Evolutionary conservation across 139 green algal genomes (phyloP).

Genomic region (Pedinophyceae sp.): DNA sequence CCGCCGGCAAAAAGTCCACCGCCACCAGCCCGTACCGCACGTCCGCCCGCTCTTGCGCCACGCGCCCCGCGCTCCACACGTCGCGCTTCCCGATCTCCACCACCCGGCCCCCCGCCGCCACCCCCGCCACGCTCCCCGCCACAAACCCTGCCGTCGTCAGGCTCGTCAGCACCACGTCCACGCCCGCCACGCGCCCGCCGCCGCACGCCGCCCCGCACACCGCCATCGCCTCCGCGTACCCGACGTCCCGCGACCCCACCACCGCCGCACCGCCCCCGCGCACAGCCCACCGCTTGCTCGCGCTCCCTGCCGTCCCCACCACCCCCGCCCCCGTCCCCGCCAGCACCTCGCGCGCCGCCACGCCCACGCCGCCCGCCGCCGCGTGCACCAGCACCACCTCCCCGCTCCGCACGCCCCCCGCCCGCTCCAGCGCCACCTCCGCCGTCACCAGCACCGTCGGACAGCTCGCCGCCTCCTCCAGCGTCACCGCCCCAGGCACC

Average conservation of each 20-base stretch:
- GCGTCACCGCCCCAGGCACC: not conserved
- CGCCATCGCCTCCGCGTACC: constrained; percentile 39
- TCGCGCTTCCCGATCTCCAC: constrained; percentile 82
- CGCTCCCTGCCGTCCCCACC: constrained; percentile 47
- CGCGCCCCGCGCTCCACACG: constrained; percentile 47
- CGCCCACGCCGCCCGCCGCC: constrained; percentile 41
- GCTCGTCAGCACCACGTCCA: constrained; percentile 12
- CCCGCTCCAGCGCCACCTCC: not conserved
- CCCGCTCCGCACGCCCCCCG: constrained; percentile 8
- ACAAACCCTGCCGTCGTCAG: constrained; percentile 82
- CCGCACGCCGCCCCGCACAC: not conserved
- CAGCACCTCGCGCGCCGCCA: constrained; percentile 45
- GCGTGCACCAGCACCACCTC: constrained; percentile 38
- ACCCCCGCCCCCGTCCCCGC: constrained; percentile 15
- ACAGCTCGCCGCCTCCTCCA: constrained; percentile 2
- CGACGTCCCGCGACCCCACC: constrained; percentile 29
- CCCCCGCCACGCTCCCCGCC: constrained; percentile 35
- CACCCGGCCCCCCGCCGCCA: constrained; percentile 34
- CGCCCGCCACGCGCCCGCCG: too few species aligned
- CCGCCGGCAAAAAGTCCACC: constrained; percentile 64
- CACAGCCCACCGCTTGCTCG: constrained; percentile 44
- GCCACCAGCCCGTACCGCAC: constrained; percentile 52
- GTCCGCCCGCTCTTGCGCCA: constrained; percentile 54
- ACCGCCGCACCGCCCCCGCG: constrained; percentile 28
- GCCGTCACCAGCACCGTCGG: constrained; percentile 12